Evolutionary conservation across 768 basidiomycete species (phyloP).

Genomic region (Tylopilus subfusipes): DNA sequence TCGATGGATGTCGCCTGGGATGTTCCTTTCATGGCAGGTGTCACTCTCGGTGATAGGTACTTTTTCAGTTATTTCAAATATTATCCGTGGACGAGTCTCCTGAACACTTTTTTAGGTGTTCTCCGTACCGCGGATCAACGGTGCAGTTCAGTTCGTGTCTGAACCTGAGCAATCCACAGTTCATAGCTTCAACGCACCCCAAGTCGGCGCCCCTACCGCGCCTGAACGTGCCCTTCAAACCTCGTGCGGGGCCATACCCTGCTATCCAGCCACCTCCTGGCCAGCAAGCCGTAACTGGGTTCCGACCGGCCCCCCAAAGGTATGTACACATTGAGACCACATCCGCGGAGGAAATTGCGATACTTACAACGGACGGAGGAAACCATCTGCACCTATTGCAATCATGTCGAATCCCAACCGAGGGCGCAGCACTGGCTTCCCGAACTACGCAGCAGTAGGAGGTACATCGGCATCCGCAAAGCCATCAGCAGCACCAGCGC

Average conservation of each 20-base stretch:
- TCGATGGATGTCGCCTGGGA: constrained; percentile 97
- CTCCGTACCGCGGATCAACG: constrained; percentile 86
- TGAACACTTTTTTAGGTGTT: constrained; percentile 54
- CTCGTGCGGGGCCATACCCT: constrained; percentile 65
- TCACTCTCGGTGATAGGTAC: constrained; percentile 80
- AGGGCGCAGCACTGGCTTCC: constrained; percentile 29
- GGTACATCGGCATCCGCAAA: background rate
- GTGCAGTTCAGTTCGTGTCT: constrained; percentile 86
- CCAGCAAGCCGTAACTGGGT: constrained; percentile 56
- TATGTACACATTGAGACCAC: background rate
- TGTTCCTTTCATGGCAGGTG: constrained; percentile 89
- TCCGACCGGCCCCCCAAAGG: constrained; percentile 50
- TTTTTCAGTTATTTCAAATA: background rate
- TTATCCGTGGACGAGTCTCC: background rate
- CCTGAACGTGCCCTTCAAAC: constrained; percentile 55
- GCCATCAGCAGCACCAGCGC: background rate
- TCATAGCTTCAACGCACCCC: constrained; percentile 69
- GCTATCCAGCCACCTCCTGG: constrained; percentile 52
- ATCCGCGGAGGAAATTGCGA: background rate
- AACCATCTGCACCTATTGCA: constrained; percentile 47
- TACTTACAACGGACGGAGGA: constrained; percentile 13
- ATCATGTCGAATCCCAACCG: constrained; percentile 78
- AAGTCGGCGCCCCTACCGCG: constrained; percentile 48
- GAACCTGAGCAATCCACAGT: constrained; percentile 85
- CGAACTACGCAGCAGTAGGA: constrained; percentile 14